phyloP scores from a whole-genome alignment of 225 moss, liverwort and hornwort genomes.

The Marchantia polymorpha region DNA sequence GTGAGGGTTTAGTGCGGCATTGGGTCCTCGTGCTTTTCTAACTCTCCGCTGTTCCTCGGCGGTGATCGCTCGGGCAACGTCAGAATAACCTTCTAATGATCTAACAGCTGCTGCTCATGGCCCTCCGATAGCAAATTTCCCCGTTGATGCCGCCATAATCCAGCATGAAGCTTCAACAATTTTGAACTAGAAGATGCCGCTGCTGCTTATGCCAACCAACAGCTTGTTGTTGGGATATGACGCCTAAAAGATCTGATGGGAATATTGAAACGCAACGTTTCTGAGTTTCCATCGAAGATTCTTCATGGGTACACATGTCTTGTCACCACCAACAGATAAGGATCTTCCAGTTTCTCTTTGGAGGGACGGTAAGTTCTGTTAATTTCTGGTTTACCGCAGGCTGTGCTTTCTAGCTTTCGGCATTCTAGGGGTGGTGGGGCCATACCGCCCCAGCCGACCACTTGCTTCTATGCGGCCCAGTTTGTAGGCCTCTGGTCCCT shows the following conservation, averaged over 20 bases:
- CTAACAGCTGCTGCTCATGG: background rate
- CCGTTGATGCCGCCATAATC: background rate
- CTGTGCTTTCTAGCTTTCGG: background rate
- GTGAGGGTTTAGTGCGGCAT: background rate
- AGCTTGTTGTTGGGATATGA: slow-evolving; percentile 2
- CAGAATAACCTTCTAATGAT: background rate
- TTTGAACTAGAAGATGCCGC: background rate
- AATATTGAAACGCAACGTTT: background rate
- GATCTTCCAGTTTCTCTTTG: too few species aligned
- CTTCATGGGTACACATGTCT: background rate
- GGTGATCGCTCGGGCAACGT: background rate
- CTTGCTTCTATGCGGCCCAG: background rate
- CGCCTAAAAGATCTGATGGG: background rate
- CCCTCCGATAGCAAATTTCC: background rate
- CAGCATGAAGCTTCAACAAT: background rate
- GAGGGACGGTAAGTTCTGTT: too few species aligned
- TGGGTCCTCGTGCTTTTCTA: background rate
- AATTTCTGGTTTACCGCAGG: background rate
- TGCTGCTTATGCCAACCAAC: background rate
- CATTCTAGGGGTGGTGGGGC: background rate
- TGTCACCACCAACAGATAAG: background rate
- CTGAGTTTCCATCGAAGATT: background rate
- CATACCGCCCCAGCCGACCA: background rate
- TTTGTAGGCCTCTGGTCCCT: background rate
- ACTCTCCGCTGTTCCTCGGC: background rate